Base-by-base conservation (phyloP, 768 basidiomycete genomes). In the Lentinula guzmanii region DNA sequence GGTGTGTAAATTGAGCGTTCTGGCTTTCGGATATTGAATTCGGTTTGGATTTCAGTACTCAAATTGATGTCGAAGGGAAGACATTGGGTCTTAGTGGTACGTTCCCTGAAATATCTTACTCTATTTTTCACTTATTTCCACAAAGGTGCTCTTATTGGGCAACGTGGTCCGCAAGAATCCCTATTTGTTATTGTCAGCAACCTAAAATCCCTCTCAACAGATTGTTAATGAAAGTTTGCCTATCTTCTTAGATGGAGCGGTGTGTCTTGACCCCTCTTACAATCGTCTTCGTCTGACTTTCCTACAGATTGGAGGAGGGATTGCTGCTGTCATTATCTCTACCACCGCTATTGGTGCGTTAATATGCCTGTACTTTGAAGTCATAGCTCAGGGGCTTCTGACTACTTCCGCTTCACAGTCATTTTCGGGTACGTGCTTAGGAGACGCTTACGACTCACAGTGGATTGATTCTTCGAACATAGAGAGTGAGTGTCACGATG, bases 31-130 rank as follows among this genome's bases (percentile, higher is more conserved):
- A 16, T 63, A 24, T 10, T 21, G 51, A n/a, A n/a, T 33, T 39
- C 35, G 37, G 11, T 7, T 43, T 39, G 35, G 15, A 60, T 28
- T 60, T 35, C 1, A 86, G 86, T 87, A 18, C 72, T 86, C 37
- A 69, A 68, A 9, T 70, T 87, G 15, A 81, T 87, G 80, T 71
- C 76, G 41, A 82, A 78, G 64, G 90, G 91, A 0, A 82, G 92
- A 3, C 93, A 95, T 72, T 95, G 96, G 96, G 93, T 98, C 11
- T 82, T 98, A 8, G 95, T 97, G 56, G 95, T 93, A 68, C 57
- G 79, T 74, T 60, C 55, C 6, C 28, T 56, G 67, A 62, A 0
- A 31, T 21, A 45, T 13, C 34, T 60, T 18, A 24, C 15, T 15
- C 2, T n/a, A 45, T 28, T 33, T 5, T 58, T n/a, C 24, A 58